Base-by-base conservation (phyloP, 306 rosid species). In the Vigna reflexopilosa region DNA sequence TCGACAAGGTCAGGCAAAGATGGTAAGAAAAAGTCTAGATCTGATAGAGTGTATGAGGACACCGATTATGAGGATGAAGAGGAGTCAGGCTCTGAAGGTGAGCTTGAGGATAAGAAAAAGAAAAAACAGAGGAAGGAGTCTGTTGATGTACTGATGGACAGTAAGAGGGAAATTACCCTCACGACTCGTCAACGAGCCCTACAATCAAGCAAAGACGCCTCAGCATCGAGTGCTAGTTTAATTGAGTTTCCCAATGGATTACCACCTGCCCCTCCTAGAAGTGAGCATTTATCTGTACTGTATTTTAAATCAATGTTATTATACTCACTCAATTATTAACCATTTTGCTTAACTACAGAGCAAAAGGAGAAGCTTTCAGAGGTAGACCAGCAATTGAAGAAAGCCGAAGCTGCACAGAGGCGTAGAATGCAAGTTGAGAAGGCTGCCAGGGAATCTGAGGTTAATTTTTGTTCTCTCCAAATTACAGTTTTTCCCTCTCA, bases 171-270 rank as follows among this genome's bases (percentile, higher is more conserved):
- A 80, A 84, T 82, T 82, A 88, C 89, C 64, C 95, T 96, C 75
- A 96, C 93, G 32, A 91, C 92, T 2, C 96, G 96, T 67, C 98
- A 93, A 79, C 82, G 97, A 48, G 96, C 99, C 42, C 96, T 93
- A 81, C 98, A 93, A 52, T 91, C 97, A 26, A 80, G 98, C 89
- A 96, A 85, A 85, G 98, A 96, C 75, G 85, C 96, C 17, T 85
- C 90, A 8, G 61, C 91, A 67, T 78, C 87, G 67, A 90, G 93
- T 67, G 72, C 87, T 64, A 88, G 90, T 77, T 72, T 93, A 77
- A 86, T 96, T 2, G 97, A 96, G 82, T 96, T 93, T 85, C 99
- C 98, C n/a, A 91, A 96, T 54, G 99, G 99, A 72, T 84, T 96
- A 69, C 98, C 97, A 5, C 98, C 97, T 75, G 98, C 94, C 48